A percentile compares a stretch with the other conserved stretches of the same genome.
phyloP scores from a whole-genome alignment of 305 asterid species.

The Fraxinus paxiana region DNA sequence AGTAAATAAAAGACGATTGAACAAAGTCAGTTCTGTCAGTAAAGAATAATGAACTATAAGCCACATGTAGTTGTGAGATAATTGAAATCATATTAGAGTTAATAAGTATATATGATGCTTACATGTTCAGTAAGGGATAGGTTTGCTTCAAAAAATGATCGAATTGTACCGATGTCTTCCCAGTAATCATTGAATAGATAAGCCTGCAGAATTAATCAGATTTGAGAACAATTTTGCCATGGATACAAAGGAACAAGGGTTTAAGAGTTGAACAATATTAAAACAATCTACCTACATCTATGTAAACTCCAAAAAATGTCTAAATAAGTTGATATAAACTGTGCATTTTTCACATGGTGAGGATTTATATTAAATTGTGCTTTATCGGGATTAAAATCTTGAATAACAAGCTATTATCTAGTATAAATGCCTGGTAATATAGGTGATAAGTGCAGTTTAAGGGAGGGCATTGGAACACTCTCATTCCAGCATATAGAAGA shows the following conservation, averaged over 20 bases:
- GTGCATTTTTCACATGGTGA: background rate
- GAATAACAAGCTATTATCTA: background rate
- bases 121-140: constrained; percentile 95
- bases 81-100: background rate
- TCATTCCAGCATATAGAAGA: background rate
- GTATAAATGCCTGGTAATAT: background rate
- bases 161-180: constrained; percentile 96
- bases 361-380: background rate
- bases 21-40: background rate
- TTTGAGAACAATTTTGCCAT: background rate
- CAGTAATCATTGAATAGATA: constrained; percentile 84
- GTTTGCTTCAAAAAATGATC: constrained; percentile 91
- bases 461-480: background rate
- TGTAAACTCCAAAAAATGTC: background rate
- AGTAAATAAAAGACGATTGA: background rate
- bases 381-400: background rate
- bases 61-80: background rate
- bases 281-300: background rate
- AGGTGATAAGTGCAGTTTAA: background rate
- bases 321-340: background rate
- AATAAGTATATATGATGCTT: constrained; percentile 28
- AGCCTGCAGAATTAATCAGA: constrained; percentile 49
- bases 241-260: background rate
- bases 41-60: background rate
- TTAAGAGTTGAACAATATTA: background rate